Evolutionary conservation across 1,284 basidiomycete genomes (phyloP), one percentile per base, ranked within the genome.

Genomic region (Rhodotorula sp.): DNA sequence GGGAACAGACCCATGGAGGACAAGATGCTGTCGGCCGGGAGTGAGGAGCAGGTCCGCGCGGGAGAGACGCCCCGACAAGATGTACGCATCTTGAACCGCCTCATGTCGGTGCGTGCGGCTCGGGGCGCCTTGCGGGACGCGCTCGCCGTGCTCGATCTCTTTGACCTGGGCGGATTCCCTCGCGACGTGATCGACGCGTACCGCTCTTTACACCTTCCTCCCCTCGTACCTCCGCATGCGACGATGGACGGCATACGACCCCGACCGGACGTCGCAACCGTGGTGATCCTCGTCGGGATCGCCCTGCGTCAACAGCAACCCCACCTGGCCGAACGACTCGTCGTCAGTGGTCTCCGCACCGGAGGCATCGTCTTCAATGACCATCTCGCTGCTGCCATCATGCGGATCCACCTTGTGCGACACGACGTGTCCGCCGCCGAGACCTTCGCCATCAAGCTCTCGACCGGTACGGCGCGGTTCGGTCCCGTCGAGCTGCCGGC

Each of bases 1-100:
- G 74, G 74, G 10, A 75, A 71, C 53, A 33, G n/a, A 17, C 24
- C 56, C 10, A 75, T 75, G 74, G 74, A 75, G 62, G 60, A 69
- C 22, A 68, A 60, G 44, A 58, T 73, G 4, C 68, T 75, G 29
- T n/a, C 8, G 4, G 60, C 66, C 26, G 67, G 26, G 20, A 29
- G 33, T 17, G 53, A 53, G 33, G 45, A 60, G 22, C 37, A 56
- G 22, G 53, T 75, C 18, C 29, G 4, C n/a, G 12, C 7, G 14
- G 24, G 58, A 33, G 29, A 8, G 22, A 70, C 69, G 24, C 22
- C 66, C 4, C 46, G 67, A 15, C 74, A 74, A 58, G 66, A 75
- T 45, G 55, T 60, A 6, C 51, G 53, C 24, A 70, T 74, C 8
- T 45, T 75, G 44, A 73, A 75, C 60, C 59, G 58, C 44, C 61